Conservation (phyloP, 176 grass and related monocot species). For the Oryza australiensis region DNA sequence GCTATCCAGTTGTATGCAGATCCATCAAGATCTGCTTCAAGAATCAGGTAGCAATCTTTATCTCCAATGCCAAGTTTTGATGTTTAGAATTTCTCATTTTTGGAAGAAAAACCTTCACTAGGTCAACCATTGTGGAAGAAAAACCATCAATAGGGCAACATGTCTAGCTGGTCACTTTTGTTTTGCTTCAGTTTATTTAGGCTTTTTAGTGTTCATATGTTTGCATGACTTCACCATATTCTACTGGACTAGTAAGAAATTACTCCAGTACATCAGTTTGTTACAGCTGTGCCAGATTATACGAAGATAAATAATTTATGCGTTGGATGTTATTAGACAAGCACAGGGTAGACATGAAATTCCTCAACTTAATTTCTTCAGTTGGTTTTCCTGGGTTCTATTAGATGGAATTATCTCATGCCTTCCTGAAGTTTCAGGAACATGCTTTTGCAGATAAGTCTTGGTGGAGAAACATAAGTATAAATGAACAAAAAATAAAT, state of each 20-base stretch:
- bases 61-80: not conserved
- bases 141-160: not conserved
- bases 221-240: not conserved
- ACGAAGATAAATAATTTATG: not conserved
- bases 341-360: not conserved
- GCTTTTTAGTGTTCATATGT: conserved; percentile 1
- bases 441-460: conserved; percentile 5
- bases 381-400: not conserved
- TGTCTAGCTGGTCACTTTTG: not conserved
- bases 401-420: not conserved
- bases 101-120: not conserved
- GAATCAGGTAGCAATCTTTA: conserved; percentile 56
- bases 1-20: conserved; percentile 80
- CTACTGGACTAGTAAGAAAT: not conserved
- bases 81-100: not conserved
- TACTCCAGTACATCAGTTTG: not conserved
- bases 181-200: not conserved
- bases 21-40: conserved; percentile 47
- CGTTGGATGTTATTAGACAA: not conserved
- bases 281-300: conserved; percentile 3
- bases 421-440: not conserved
- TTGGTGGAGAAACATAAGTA: not conserved
- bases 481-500: not conserved
- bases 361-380: not conserved
- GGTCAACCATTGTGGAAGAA: not conserved